Evolutionary conservation across 1,139 yeast species (phyloP).

Genomic region (Diutina neorugosa): DNA sequence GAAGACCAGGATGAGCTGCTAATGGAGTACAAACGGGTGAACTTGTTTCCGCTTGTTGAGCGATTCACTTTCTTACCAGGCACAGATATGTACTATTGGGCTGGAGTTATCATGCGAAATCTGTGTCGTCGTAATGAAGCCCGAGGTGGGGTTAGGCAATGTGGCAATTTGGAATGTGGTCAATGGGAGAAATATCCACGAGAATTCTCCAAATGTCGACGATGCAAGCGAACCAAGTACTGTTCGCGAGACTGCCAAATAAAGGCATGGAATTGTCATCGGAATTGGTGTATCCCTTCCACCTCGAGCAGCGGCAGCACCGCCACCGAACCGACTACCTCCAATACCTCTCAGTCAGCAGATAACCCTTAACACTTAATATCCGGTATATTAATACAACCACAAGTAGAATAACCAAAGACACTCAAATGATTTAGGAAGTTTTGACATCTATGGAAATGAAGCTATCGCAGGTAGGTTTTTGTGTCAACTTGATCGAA

Average conservation of each 20-base stretch:
- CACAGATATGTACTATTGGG: conserved; percentile 88
- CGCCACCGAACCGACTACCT: neutral
- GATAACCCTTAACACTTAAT: neutral
- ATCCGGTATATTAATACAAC: neutral
- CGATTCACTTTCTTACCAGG: conserved; percentile 68
- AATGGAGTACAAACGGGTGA: conserved; percentile 42
- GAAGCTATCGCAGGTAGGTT: too few species aligned
- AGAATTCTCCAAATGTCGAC: conserved; percentile 87
- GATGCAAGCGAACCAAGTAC: conserved; percentile 90
- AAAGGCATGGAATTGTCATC: conserved; percentile 84
- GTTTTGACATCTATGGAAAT: too few species aligned
- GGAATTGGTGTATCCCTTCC: conserved; percentile 81
- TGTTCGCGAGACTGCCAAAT: conserved; percentile 89
- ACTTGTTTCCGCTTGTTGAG: conserved; percentile 84
- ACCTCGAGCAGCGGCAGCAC: conserved; percentile 10
- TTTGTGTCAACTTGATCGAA: too few species aligned
- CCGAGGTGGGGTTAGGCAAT: conserved; percentile 85
- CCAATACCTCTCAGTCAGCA: neutral
- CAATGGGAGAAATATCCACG: conserved; percentile 87
- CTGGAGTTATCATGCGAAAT: conserved; percentile 92
- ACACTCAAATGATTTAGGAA: too few species aligned
- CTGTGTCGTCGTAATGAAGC: conserved; percentile 84
- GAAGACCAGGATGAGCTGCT: conserved; percentile 35
- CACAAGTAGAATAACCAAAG: neutral
- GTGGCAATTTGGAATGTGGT: conserved; percentile 92